These are phyloP conservation scores for Aspergillus sp. DNA, from an alignment of 2,329 filamentous ascomycete species.

Conservation along the genomic window DNA sequence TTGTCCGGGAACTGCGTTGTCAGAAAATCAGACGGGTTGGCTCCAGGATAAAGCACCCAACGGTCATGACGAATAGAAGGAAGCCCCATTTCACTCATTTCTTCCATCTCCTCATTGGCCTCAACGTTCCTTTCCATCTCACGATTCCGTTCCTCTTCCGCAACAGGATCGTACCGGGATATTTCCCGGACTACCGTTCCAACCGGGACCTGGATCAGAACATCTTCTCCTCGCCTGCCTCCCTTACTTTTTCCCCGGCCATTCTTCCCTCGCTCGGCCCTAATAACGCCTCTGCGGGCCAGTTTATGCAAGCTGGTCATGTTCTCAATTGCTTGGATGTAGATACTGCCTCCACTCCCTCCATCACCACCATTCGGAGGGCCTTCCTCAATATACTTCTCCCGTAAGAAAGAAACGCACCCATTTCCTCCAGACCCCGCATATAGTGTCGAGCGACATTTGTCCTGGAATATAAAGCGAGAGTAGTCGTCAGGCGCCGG, in stretches of 20 bases:
- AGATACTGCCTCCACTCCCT: slow-evolving; percentile 82
- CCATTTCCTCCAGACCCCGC: slow-evolving; percentile 81
- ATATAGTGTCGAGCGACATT: slow-evolving; percentile 66
- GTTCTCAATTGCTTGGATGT: slow-evolving; percentile 84
- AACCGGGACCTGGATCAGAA: slow-evolving; percentile 83
- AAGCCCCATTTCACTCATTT: slow-evolving; percentile 31
- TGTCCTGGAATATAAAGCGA: slow-evolving; percentile 75
- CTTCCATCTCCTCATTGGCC: slow-evolving; percentile 15
- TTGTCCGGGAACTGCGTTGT: slow-evolving; percentile 51
- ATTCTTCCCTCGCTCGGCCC: slow-evolving; percentile 38
- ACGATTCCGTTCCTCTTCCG: slow-evolving; percentile 50
- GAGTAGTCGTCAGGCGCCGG: slow-evolving; percentile 78
- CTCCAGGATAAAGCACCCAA: slow-evolving; percentile 79
- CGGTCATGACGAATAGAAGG: slow-evolving; percentile 52
- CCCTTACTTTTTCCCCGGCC: slow-evolving; percentile 42
- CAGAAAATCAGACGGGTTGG: slow-evolving; percentile 61
- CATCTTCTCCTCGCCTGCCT: slow-evolving; percentile 75
- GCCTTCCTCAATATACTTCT: slow-evolving; percentile 80
- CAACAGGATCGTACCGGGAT: slow-evolving; percentile 65
- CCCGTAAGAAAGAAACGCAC: slow-evolving; percentile 87
- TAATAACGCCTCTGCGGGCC: slow-evolving; percentile 59
- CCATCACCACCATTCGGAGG: slow-evolving; percentile 94
- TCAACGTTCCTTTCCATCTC: slow-evolving; percentile 49
- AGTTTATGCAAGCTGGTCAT: slow-evolving; percentile 93
- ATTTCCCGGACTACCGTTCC: slow-evolving; percentile 85